These are phyloP conservation scores for Wickerhamomyces queroliae DNA, from an alignment of 805 yeast species.

Conservation along the genomic window DNA sequence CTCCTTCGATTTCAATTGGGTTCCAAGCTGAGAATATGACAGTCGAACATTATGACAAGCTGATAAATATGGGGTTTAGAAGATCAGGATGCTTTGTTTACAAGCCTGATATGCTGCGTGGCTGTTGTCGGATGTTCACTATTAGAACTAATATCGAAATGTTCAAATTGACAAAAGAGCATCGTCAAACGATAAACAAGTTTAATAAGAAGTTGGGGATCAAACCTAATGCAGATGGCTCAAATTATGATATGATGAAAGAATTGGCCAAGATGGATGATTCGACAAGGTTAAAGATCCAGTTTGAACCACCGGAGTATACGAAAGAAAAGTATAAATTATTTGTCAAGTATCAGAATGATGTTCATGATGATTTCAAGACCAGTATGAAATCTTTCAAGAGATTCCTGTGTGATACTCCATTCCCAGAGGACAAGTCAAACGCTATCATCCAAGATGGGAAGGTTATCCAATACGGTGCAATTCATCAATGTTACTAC, in stretches of 20 bases:
- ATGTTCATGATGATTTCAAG: conserved; percentile 61
- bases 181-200: conserved; percentile 57
- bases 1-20: conserved; percentile 27
- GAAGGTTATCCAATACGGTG: conserved; percentile 38
- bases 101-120: conserved; percentile 60
- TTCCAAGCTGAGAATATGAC: conserved; percentile 40
- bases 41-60: conserved; percentile 48
- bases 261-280: conserved; percentile 35
- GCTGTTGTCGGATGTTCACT: conserved; percentile 77
- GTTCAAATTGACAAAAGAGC: conserved; percentile 55
- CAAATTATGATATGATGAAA: conserved; percentile 23
- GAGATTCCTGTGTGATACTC: conserved; percentile 64
- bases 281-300: conserved; percentile 28
- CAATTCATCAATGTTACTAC: conserved; percentile 77
- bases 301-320: conserved; percentile 45
- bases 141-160: conserved; percentile 52
- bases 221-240: conserved; percentile 6
- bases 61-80: conserved; percentile 72
- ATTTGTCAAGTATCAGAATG: conserved; percentile 63
- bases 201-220: conserved; percentile 29
- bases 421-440: conserved; percentile 35
- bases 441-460: not conserved
- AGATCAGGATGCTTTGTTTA: conserved; percentile 70
- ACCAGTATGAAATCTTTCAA: conserved; percentile 43
- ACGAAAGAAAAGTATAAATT: conserved; percentile 56